Evolutionary conservation across 495 filamentous ascomycete genomes (phyloP), one percentile per base, ranked within the genome.

Genomic region (Penicillium daleae): DNA sequence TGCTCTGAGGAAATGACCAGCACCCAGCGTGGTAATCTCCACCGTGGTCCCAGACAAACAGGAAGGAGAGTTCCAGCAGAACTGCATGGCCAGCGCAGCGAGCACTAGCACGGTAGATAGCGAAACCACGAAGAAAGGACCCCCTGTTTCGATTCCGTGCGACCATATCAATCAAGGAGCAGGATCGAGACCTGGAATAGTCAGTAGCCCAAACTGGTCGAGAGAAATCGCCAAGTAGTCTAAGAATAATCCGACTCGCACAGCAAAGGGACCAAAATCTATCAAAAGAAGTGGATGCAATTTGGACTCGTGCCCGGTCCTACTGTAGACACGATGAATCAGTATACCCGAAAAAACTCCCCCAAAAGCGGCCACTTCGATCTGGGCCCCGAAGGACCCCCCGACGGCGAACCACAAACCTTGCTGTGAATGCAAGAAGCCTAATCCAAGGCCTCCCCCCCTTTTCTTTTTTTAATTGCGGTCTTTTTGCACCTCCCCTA

Each of bases 341-440:
- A n/a, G n/a, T n/a, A n/a, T n/a, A n/a, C n/a, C n/a, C n/a, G n/a
- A n/a, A n/a, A n/a, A 44, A 21, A 21, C 40, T 19, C 19, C 19
- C 40, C 19, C 15, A 32, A 6, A n/a, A 35, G 29, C 24, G 5
- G 19, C 5, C 4, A 13, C 68, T 62, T 64, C 65, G 70, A 64
- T 64, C 68, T 71, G 68, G 70, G 55, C 70, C 68, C 56, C 59
- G 52, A 44, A 54, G 63, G 62, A 63, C 70, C 70, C n/a, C 37
- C 8, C 13, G 22, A 27, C 29, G 49, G 15, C 49, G 49, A 27
- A 52, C 24, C 49, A 52, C 1, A 17, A 52, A 46, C 42, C 46
- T 26, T 29, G 46, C 46, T 29, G 17, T 24, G 24, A 50, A 29
- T 29, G 46, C 46, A 50, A 29, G 46, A 46, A 46, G 46, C 46